Conservation (phyloP, 2,329 filamentous ascomycete species). For the Cadophora sp. region DNA sequence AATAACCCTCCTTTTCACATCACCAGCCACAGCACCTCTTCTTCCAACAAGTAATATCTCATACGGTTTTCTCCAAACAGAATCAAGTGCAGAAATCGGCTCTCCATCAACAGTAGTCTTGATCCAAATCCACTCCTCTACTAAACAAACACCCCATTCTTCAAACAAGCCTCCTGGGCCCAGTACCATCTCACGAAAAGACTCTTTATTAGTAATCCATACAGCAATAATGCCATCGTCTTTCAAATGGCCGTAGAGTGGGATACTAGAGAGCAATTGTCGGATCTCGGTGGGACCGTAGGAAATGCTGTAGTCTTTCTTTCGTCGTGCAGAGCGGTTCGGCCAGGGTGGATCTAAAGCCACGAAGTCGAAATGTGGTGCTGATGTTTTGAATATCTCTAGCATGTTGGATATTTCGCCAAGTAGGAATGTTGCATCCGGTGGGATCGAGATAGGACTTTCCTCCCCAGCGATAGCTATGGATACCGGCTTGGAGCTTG, state of each 20-base stretch:
- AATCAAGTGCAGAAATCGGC: conserved; percentile 66
- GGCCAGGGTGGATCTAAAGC: conserved; percentile 84
- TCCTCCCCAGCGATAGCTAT: background rate
- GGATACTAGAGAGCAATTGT: conserved; percentile 59
- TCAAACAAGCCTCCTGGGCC: conserved; percentile 64
- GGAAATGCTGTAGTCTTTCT: conserved; percentile 58
- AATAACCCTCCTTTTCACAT: conserved; percentile 61
- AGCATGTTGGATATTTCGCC: conserved; percentile 29
- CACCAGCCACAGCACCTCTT: background rate
- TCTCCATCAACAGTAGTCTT: conserved; percentile 73
- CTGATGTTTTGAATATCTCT: conserved; percentile 19
- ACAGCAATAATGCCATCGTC: conserved; percentile 67
- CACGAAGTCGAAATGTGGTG: conserved; percentile 65
- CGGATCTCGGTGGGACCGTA: conserved; percentile 53
- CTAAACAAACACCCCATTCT: conserved; percentile 68
- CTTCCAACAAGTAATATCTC: conserved; percentile 71
- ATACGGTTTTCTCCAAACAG: conserved; percentile 76
- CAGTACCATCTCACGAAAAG: conserved; percentile 60
- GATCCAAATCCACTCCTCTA: conserved; percentile 80
- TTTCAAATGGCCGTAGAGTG: conserved; percentile 61
- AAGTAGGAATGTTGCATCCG: conserved; percentile 18
- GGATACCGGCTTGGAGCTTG: background rate
- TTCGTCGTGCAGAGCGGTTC: conserved; percentile 74
- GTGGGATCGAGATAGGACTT: conserved; percentile 4
- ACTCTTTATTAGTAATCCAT: conserved; percentile 79